Base-by-base conservation (phyloP, 495 filamentous ascomycete genomes). In the Daldinia loculata region DNA sequence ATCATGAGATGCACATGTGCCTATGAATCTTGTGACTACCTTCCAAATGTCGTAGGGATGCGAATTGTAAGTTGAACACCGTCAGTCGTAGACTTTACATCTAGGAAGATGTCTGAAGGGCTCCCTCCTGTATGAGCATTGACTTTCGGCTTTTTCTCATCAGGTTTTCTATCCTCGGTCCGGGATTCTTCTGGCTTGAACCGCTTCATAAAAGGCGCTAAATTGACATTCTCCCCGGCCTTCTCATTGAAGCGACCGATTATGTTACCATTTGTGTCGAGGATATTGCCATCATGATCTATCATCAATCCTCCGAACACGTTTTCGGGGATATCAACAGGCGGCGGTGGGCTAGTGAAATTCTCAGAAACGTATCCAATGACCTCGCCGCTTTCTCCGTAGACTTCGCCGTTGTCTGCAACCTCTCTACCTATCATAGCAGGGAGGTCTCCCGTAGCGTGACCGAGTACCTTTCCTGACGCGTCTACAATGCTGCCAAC, bases 401-500 rank as follows among this genome's bases (percentile, higher is more conserved):
- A 76, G 30, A 85, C 76, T 62, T 84, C 81, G 1, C 83, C 83
- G 9, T 69, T 60, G 22, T 84, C 82, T 5, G 80, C 77, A 6
- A 85, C 82, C 12, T 67, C 71, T 36, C 76, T 74, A 7, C 83
- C 83, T 2, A 84, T 77, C 70, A 85, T 84, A 17, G 80, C 74
- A 14, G 83, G 82, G 11, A 85, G 74, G 61, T 85, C 83, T 6
- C 83, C 83, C 3, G 74, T 81, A 0, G 78, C 81, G 48, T 78
- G 82, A 6, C 82, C 83, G 0, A 84, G 78, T 6, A 85, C 78
- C 57, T 80, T 79, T 3, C 81, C 81, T 0, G 81, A 79, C 32
- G 69, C 70, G 43, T 98, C 79, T 90, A 97, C 83, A 86, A 97
- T 84, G 89, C 92, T 80, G 80, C 92, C 69, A 84, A 90, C 74